Conservation (phyloP, 139 green algal species). For the Bryopsis sp. region DNA sequence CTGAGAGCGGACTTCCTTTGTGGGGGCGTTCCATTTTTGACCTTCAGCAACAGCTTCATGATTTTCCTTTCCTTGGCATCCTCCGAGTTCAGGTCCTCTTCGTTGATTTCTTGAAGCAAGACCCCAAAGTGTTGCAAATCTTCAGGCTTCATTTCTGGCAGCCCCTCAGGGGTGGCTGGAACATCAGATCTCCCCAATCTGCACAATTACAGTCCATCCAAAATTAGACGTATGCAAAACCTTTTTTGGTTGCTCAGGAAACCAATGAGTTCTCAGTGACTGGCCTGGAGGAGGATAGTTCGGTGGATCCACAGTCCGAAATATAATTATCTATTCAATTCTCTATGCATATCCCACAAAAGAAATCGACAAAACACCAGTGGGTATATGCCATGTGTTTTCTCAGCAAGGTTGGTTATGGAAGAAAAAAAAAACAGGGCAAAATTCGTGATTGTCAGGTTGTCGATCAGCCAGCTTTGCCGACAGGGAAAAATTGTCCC, state of each 20-base stretch:
- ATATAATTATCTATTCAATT: no score
- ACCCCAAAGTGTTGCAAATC: constrained; percentile 95
- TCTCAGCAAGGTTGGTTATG: no score
- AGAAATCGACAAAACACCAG: no score
- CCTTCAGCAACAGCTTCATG: constrained; percentile 98
- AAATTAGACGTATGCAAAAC: no score
- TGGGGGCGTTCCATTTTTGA: constrained; percentile 96
- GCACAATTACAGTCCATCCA: background rate
- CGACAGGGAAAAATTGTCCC: no score
- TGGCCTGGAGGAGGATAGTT: background rate
- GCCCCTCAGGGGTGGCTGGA: constrained; percentile 51
- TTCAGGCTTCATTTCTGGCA: constrained; percentile 95
- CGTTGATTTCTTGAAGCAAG: constrained; percentile 82
- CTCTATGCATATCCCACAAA: no score
- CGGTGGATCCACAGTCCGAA: no score
- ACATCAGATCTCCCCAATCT: no score
- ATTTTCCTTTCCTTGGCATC: constrained; percentile 97
- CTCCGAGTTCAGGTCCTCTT: constrained; percentile 79
- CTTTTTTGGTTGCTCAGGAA: constrained; percentile 22
- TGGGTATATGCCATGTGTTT: no score
- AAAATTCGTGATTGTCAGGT: no score
- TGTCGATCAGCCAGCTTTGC: constrained; percentile 60
- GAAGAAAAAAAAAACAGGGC: no score
- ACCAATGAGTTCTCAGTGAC: no score
- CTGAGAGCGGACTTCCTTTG: constrained; percentile 92